phyloP scores from a whole-genome alignment of 768 basidiomycete species.

The Lyophyllum shimeji region DNA sequence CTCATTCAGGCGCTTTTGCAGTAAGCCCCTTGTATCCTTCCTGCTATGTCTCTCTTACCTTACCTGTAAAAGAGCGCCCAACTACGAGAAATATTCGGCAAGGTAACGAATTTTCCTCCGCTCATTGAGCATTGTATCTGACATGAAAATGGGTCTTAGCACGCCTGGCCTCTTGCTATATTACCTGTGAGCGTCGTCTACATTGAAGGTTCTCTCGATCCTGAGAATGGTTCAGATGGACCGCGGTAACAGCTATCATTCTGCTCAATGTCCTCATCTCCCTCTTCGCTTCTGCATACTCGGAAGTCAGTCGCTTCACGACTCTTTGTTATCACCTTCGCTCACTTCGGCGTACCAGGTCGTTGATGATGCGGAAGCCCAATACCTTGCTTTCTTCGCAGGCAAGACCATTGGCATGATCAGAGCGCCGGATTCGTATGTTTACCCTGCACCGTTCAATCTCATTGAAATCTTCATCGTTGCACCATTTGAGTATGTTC shows the following conservation, averaged over 20 bases:
- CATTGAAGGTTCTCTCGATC: background rate
- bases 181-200: constrained; percentile 62
- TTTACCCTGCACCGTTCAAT: constrained; percentile 94
- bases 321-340: background rate
- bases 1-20: constrained; percentile 82
- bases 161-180: constrained; percentile 66
- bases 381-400: constrained; percentile 91
- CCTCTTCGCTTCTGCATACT: constrained; percentile 91
- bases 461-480: constrained; percentile 78
- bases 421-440: constrained; percentile 79
- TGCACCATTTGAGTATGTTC: constrained; percentile 81
- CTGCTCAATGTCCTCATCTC: constrained; percentile 94
- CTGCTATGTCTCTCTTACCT: background rate
- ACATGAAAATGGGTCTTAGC: constrained; percentile 26
- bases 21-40: constrained; percentile 35
- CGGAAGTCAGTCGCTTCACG: constrained; percentile 57
- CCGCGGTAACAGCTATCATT: constrained; percentile 77
- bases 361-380: constrained; percentile 81
- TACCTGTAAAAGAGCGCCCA: constrained; percentile 47
- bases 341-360: constrained; percentile 42
- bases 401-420: constrained; percentile 85
- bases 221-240: constrained; percentile 56
- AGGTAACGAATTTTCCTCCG: constrained; percentile 35
- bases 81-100: constrained; percentile 56
- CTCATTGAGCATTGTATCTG: background rate